Percentiles rank a stretch among this genome's conserved stretches.
These are phyloP conservation scores for Dysphania ambrosioides DNA, from an alignment of 148 eudicot genomes.

Conservation along the genomic window DNA sequence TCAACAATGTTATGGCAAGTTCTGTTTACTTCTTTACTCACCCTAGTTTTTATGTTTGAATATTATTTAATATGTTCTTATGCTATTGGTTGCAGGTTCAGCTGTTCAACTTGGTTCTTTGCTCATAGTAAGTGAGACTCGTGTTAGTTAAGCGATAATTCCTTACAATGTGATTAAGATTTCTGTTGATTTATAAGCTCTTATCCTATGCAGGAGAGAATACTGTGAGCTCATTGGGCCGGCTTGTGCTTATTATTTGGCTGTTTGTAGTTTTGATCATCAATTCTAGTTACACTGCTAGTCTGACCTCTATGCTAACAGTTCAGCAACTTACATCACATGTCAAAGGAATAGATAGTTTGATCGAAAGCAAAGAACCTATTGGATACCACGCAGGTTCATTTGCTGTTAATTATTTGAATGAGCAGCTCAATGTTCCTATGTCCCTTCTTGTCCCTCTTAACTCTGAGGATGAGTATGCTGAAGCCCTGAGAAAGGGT, in stretches of 20 bases:
- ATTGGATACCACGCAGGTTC: conserved; percentile 72
- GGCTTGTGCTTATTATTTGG: conserved; percentile 68
- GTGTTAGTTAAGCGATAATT: neutral
- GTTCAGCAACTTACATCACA: conserved; percentile 63
- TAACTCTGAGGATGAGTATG: conserved; percentile 42
- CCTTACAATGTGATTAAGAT: neutral
- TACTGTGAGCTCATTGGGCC: conserved; percentile 57
- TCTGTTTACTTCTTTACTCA: neutral
- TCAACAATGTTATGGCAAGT: conserved; percentile 57
- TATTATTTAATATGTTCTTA: neutral
- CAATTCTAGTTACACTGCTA: conserved; percentile 73
- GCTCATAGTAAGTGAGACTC: conserved; percentile 65
- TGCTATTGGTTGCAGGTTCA: conserved; percentile 73
- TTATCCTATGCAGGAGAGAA: conserved; percentile 47
- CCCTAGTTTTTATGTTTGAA: neutral
- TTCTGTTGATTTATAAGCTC: neutral
- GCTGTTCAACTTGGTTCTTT: conserved; percentile 69
- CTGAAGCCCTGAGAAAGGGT: conserved; percentile 45
- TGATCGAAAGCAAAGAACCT: conserved; percentile 39
- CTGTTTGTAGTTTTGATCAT: conserved; percentile 66
- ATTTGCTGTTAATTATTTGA: conserved; percentile 50
- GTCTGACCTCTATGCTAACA: conserved; percentile 72
- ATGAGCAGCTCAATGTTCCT: conserved; percentile 37
- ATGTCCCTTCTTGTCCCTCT: conserved; percentile 55
- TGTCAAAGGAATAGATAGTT: conserved; percentile 55